These are phyloP conservation scores for Eimeria maxima DNA, from an alignment of 169 alveolate genomes.

Conservation along the genomic window DNA sequence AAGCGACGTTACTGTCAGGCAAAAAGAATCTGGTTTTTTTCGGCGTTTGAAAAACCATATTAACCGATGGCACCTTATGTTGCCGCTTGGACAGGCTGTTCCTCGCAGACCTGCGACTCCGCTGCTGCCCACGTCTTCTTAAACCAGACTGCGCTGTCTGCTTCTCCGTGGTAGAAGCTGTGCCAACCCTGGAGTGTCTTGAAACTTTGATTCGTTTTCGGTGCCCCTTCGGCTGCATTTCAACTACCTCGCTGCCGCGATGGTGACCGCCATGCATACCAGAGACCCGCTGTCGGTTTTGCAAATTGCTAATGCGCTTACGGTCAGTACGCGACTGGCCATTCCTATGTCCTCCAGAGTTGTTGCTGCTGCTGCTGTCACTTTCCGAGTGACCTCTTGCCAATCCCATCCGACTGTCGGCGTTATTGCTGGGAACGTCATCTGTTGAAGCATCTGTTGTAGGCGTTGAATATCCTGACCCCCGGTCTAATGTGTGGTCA, in stretches of 20 bases:
- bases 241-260: conserved; percentile 37
- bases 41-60: neutral
- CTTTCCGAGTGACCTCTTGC: conserved; percentile 5
- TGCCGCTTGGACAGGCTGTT: neutral
- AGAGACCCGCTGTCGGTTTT: neutral
- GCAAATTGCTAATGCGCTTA: neutral
- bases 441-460: neutral
- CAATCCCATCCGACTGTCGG: neutral
- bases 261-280: neutral
- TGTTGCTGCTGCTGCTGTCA: conserved; percentile 47
- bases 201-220: neutral
- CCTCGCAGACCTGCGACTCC: neutral
- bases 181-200: neutral
- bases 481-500: conserved; percentile 16
- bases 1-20: conserved; percentile 22
- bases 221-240: conserved; percentile 22
- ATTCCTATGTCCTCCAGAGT: neutral
- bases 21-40: neutral
- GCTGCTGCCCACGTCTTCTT: neutral
- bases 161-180: neutral
- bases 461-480: conserved; percentile 24
- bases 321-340: neutral
- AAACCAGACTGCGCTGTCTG: neutral
- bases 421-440: conserved; percentile 11
- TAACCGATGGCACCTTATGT: neutral